Evolutionary conservation across 345 rosid genomes (phyloP), one percentile per base, ranked within the genome.

Genomic region (Citrus sp.): DNA sequence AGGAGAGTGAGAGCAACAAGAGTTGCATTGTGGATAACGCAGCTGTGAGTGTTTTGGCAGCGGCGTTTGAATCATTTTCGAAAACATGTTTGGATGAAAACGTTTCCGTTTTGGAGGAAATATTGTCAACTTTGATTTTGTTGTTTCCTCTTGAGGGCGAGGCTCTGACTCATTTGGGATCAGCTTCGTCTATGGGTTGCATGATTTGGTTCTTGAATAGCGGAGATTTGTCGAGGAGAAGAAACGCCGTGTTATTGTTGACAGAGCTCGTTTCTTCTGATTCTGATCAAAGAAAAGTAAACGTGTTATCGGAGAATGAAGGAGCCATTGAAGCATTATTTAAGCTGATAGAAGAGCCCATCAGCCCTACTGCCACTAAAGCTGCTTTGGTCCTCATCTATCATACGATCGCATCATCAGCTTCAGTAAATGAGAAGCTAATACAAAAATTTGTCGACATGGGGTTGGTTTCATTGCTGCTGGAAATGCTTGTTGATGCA

Each of bases 1-100:
- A 87, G 69, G 90, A 94, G 79, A 89, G 90, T 62, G 95, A 93
- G 19, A 79, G 89, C 5, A 92, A 92, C 89, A 92, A 73, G 77
- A 84, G 76, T 59, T 85, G 87, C 78, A 46, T 95, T 32, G 66
- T 71, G 37, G 84, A 71, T 13, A 86, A 87, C 59, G 90, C 92
- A 0, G 64, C 85, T 0, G 86, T 82, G 21, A 64, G 67, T 0
- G 85, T 85, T 13, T 46, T 93, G 40, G 72, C 93, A 1, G 76
- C 79, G 21, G 89, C 93, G 30, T 88, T 92, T 42, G 84, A 85
- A 4, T 80, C 22, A 3, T 84, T 90, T 80, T 82, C 94, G 9
- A 79, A 37, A 30, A 66, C 77, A 18, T 35, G 81, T 67, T 77
- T 69, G 16, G 87, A 80, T 13, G 84, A 76, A 63, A 82, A 86